Evolutionary conservation across 352 stramenopile species (phyloP).

Genomic region (Globisporangium lucens): DNA sequence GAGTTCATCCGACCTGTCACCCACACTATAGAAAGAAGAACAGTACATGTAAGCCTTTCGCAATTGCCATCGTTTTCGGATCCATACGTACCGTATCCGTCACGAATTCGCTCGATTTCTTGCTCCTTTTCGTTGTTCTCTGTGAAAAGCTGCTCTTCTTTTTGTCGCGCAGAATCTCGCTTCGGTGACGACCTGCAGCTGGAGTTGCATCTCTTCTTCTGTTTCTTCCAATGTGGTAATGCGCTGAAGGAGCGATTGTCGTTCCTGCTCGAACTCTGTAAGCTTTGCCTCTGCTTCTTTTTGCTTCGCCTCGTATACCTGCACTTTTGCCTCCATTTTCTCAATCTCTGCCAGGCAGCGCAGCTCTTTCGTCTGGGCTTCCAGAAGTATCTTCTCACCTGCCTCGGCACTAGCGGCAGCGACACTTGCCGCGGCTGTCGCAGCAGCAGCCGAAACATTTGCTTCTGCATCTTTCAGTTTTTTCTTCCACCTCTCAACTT

Average conservation of each 20-base stretch:
- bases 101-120: slow-evolving; percentile 84
- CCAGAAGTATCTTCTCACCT: slow-evolving; percentile 53
- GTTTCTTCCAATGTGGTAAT: slow-evolving; percentile 61
- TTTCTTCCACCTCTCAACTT: slow-evolving; percentile 38
- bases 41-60: neutral
- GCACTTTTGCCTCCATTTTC: slow-evolving; percentile 62
- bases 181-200: slow-evolving; percentile 82
- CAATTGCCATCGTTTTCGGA: neutral
- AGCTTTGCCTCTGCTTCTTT: slow-evolving; percentile 31
- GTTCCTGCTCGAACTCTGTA: slow-evolving; percentile 34
- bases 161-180: slow-evolving; percentile 71
- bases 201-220: slow-evolving; percentile 76
- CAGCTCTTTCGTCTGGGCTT: slow-evolving; percentile 74
- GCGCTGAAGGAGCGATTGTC: slow-evolving; percentile 31
- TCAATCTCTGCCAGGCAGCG: slow-evolving; percentile 65
- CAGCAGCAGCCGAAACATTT: slow-evolving; percentile 12
- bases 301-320: slow-evolving; percentile 41
- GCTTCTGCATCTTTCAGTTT: slow-evolving; percentile 28
- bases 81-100: slow-evolving; percentile 55
- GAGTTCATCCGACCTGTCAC: slow-evolving; percentile 88
- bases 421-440: neutral
- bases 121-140: slow-evolving; percentile 87
- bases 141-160: slow-evolving; percentile 80
- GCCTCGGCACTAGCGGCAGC: slow-evolving; percentile 23
- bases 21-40: slow-evolving; percentile 51